Evolutionary conservation across 192 early-diverging fungal species (phyloP).

Genomic region (Jimgerdemannia lactiflua): DNA sequence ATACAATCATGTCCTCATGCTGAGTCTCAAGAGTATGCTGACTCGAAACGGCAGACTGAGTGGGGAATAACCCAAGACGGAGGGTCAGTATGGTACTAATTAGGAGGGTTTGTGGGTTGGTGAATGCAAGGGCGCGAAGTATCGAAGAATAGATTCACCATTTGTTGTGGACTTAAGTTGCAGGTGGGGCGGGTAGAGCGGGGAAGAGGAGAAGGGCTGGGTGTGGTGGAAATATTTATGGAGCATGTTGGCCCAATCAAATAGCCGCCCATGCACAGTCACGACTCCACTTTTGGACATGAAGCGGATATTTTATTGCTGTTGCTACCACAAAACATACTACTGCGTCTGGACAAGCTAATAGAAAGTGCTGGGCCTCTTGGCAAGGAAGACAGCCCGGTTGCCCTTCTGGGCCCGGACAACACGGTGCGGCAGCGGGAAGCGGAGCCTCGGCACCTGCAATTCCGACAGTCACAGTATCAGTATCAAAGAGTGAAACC

Average conservation of each 20-base stretch:
- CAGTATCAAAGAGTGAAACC: neutral
- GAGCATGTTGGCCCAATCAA: no score
- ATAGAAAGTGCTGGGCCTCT: slow-evolving; percentile 91
- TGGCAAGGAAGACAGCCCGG: slow-evolving; percentile 83
- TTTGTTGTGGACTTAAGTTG: no score
- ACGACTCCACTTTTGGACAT: neutral
- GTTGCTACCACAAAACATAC: neutral
- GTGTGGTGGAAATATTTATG: no score
- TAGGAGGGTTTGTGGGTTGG: no score
- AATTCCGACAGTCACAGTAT: neutral
- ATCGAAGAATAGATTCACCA: no score
- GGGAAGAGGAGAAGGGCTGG: no score
- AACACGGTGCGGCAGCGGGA: slow-evolving; percentile 98
- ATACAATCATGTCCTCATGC: slow-evolving; percentile 88
- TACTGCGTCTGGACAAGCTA: slow-evolving; percentile 33
- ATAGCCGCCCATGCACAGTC: neutral
- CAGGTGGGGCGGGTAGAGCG: no score
- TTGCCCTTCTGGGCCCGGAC: slow-evolving; percentile 79
- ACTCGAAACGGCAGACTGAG: neutral
- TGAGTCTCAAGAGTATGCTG: slow-evolving; percentile 73
- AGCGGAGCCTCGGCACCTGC: slow-evolving; percentile 77
- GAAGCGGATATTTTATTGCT: neutral
- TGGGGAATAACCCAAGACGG: neutral
- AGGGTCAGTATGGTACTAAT: no score
- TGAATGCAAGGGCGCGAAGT: no score